phyloP scores from a whole-genome alignment of 2,329 filamentous ascomycete genomes.

The Eutypella sp. region DNA sequence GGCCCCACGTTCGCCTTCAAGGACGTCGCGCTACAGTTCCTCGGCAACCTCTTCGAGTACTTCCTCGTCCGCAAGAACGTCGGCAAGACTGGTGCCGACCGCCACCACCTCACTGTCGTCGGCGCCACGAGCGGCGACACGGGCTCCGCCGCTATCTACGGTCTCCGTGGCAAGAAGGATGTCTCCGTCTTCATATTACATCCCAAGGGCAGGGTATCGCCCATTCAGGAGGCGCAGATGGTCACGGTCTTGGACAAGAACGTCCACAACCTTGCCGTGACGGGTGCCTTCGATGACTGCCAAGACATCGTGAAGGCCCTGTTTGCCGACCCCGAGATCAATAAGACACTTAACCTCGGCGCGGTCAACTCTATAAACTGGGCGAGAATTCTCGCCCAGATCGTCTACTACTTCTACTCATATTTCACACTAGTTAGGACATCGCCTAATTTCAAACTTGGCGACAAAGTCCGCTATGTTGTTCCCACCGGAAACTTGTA shows the following conservation, averaged over 20 bases:
- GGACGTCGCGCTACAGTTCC: conserved; percentile 86
- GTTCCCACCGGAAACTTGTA: conserved; percentile 90
- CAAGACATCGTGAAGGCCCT: conserved; percentile 95
- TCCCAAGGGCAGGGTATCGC: conserved; percentile 84
- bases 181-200: conserved; percentile 93
- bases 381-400: conserved; percentile 91
- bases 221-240: conserved; percentile 96
- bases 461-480: conserved; percentile 73
- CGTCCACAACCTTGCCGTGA: conserved; percentile 86
- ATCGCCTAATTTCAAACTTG: conserved; percentile 55
- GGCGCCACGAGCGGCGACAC: conserved; percentile 86
- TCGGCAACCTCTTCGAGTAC: conserved; percentile 95
- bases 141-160: conserved; percentile 93
- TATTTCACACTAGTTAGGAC: conserved; percentile 75
- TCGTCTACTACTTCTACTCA: conserved; percentile 93
- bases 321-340: conserved; percentile 81
- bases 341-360: conserved; percentile 75
- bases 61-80: conserved; percentile 71
- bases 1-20: conserved; percentile 96
- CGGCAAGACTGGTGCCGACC: conserved; percentile 60
- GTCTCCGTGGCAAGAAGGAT: conserved; percentile 91
- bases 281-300: conserved; percentile 93
- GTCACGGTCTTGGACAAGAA: conserved; percentile 87
- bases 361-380: conserved; percentile 98
- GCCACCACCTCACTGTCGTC: conserved; percentile 80